Evolutionary conservation across 371 early-diverging fungal species (phyloP).

Genomic region (Lichtheimia ramosa): DNA sequence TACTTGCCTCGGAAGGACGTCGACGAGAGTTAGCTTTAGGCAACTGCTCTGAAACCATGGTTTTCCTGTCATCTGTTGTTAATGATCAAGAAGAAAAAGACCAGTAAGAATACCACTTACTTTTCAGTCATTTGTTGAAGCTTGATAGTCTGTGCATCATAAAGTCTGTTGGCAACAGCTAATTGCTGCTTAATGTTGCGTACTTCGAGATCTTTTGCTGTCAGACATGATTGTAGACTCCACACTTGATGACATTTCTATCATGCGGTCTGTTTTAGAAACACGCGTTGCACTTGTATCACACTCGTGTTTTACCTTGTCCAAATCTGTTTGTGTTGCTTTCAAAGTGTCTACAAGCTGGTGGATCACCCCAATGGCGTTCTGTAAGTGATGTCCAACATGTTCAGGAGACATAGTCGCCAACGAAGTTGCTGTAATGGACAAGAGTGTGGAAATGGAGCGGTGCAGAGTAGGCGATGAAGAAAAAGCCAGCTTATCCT

Average conservation of each 20-base stretch:
- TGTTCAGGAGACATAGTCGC: conserved; percentile 15
- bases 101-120: too few species aligned
- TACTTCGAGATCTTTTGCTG: conserved; percentile 30
- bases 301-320: conserved; percentile 13
- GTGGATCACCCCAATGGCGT: conserved; percentile 22
- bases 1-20: conserved; percentile 5
- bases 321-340: conserved; percentile 11
- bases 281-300: too few species aligned
- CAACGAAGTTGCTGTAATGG: conserved; percentile 5
- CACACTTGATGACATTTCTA: conserved; percentile 21
- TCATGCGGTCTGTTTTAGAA: neutral
- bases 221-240: conserved; percentile 25
- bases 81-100: too few species aligned
- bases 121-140: conserved; percentile 6
- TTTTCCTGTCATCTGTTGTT: neutral
- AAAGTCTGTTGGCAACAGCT: conserved; percentile 13
- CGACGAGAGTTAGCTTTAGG: conserved; percentile 6
- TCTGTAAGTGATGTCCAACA: conserved; percentile 19
- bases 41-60: neutral
- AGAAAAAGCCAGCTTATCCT: neutral
- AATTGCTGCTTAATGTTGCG: conserved; percentile 26
- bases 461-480: neutral
- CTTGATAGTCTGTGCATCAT: conserved; percentile 21
- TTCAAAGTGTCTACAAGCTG: conserved; percentile 15
- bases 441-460: conserved; percentile 1